Base-by-base conservation (phyloP, 768 basidiomycete genomes). In the Mycena olivaceomarginata region DNA sequence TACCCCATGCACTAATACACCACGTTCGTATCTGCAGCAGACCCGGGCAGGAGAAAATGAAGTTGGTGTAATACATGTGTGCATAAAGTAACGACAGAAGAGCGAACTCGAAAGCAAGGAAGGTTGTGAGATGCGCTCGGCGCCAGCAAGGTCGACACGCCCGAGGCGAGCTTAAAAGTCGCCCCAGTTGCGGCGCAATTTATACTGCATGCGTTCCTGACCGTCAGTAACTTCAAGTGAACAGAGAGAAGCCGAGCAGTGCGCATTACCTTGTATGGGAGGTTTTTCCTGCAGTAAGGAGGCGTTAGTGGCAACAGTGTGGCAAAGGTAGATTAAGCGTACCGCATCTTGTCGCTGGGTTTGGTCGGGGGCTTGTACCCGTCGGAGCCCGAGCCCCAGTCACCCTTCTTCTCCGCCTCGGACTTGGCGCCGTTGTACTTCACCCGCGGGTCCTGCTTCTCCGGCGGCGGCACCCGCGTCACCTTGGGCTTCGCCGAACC, bases 151-250 rank as follows among this genome's bases (percentile, higher is more conserved):
- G 66, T 76, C 75, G 67, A 51, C 48, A 51, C 48, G 76, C 70
- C 78, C 75, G 77, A 56, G 68, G 64, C 77, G 43, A 67, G 72
- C 69, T 90, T 81, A 97, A 85, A 97, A 97, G 84, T 97, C 96
- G 57, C 95, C 95, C 95, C 96, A 97, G 80, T 87, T 95, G 74
- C 95, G 92, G 67, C 93, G 92, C 92, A 97, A 96, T 86, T 97
- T 97, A 85, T 96, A 97, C 96, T 97, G 92, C 86, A 94, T 89
- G 59, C 90, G 91, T 76, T 86, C 87, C 91, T 92, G 79, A 62
- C 80, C 41, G 85, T 94, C 80, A 95, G 90, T 81, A 80, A 85
- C 84, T 84, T 86, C 67, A 82, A 75, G 70, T 59, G 74, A 64
- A 67, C 62, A 71, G 45, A 62, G 77, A 9, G 37, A 37, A 31